Evolutionary conservation across 1,284 basidiomycete species (phyloP).

Genomic region (Pascua sp.): DNA sequence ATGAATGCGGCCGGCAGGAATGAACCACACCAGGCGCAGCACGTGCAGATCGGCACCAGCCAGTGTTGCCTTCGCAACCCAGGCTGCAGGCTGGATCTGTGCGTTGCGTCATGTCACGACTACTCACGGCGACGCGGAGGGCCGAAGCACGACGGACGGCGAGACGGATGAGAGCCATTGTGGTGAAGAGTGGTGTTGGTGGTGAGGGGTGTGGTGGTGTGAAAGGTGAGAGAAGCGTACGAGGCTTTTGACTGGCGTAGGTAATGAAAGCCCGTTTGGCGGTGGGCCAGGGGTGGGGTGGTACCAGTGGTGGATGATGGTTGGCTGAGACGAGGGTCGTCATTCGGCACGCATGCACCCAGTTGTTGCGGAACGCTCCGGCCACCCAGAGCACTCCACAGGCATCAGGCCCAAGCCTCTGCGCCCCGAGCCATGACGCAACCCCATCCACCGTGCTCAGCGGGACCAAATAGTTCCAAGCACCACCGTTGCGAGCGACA

Average conservation of each 20-base stretch:
- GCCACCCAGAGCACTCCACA: no score
- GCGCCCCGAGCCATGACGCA: no score
- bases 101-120: not conserved
- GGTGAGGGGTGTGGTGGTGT: not conserved
- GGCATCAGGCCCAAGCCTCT: no score
- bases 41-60: not conserved
- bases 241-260: not conserved
- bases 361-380: no score
- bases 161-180: slow-evolving; percentile 17
- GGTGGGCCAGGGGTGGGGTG: no score
- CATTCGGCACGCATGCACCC: no score
- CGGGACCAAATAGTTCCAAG: no score
- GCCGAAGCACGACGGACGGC: slow-evolving; percentile 17
- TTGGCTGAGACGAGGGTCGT: not conserved
- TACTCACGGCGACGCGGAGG: slow-evolving; percentile 22
- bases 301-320: not conserved
- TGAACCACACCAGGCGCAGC: not conserved
- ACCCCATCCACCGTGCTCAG: no score
- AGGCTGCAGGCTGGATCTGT: not conserved
- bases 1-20: not conserved
- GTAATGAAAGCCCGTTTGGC: not conserved
- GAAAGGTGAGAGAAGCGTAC: not conserved
- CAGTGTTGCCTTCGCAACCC: not conserved
- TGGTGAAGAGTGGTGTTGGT: slow-evolving; percentile 1
- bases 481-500: no score